Evolutionary conservation across 169 alveolate species (phyloP).

Genomic region (Amoebophrya sp.): DNA sequence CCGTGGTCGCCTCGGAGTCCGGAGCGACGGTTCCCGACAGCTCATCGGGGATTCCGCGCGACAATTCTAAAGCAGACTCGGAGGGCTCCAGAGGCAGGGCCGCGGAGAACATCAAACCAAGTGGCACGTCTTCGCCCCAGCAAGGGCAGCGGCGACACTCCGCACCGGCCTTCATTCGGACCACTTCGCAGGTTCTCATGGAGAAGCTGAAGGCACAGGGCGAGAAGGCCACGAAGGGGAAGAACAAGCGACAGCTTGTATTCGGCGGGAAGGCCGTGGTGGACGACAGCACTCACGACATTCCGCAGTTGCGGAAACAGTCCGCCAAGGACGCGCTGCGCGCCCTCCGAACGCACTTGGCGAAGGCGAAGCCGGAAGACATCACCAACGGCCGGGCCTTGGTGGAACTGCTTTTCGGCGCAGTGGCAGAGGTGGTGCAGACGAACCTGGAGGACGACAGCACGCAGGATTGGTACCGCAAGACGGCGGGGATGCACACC

Average conservation of each 20-base stretch:
- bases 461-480: neutral
- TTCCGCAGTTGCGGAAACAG: neutral
- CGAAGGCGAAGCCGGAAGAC: neutral
- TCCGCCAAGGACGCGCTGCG: neutral
- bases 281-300: neutral
- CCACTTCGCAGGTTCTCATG: too few species aligned
- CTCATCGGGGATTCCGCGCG: too few species aligned
- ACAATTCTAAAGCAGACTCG: too few species aligned
- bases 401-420: neutral
- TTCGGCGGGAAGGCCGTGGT: neutral
- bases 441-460: neutral
- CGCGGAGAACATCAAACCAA: too few species aligned
- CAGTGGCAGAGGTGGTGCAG: neutral
- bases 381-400: neutral
- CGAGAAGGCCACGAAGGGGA: too few species aligned
- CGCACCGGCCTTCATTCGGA: too few species aligned
- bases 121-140: too few species aligned
- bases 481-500: neutral
- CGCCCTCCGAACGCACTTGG: neutral
- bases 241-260: neutral
- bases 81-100: too few species aligned
- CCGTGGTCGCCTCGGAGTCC: too few species aligned
- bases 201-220: too few species aligned
- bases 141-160: too few species aligned
- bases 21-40: too few species aligned